A percentile compares a stretch with the other conserved stretches of the same genome.
Conservation (phyloP, 1,139 yeast genomes). For the Candida sp. region DNA sequence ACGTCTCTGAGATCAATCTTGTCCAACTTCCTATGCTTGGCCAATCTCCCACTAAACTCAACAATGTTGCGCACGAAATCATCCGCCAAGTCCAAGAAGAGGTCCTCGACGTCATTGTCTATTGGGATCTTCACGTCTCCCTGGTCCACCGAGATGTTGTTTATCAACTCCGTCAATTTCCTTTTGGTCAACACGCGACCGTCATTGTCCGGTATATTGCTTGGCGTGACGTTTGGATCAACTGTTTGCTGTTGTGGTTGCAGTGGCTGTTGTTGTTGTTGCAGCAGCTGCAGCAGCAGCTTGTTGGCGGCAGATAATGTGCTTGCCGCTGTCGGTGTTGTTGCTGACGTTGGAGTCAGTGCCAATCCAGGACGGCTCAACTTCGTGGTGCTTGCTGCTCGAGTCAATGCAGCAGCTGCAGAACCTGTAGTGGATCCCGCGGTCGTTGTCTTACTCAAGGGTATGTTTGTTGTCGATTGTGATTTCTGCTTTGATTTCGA, state of each 20-base stretch:
- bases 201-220: constrained; percentile 49
- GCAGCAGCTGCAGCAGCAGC: not conserved
- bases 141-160: constrained; percentile 80
- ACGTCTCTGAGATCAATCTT: constrained; percentile 87
- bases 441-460: constrained; percentile 2
- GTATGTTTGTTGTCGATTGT: constrained; percentile 1
- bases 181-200: constrained; percentile 90
- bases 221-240: constrained; percentile 20
- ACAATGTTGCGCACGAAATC: constrained; percentile 93
- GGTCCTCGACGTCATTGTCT: constrained; percentile 96
- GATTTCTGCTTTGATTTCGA: constrained; percentile 3
- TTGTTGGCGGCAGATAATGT: too few species aligned
- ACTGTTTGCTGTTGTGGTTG: constrained; percentile 5
- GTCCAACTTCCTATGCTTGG: constrained; percentile 94
- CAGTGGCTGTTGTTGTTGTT: constrained; percentile 13
- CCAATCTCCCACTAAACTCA: constrained; percentile 90
- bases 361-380: constrained; percentile 1
- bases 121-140: constrained; percentile 91
- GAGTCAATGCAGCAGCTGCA: constrained; percentile 4
- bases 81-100: constrained; percentile 90
- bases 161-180: constrained; percentile 84
- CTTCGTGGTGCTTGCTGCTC: constrained; percentile 3
- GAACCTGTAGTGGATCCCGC: constrained; percentile 2
- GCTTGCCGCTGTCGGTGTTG: constrained; percentile 13
- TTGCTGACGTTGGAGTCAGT: constrained; percentile 12